Base-by-base conservation (phyloP, 495 filamentous ascomycete species). In the Talaromyces trachyspermus region DNA sequence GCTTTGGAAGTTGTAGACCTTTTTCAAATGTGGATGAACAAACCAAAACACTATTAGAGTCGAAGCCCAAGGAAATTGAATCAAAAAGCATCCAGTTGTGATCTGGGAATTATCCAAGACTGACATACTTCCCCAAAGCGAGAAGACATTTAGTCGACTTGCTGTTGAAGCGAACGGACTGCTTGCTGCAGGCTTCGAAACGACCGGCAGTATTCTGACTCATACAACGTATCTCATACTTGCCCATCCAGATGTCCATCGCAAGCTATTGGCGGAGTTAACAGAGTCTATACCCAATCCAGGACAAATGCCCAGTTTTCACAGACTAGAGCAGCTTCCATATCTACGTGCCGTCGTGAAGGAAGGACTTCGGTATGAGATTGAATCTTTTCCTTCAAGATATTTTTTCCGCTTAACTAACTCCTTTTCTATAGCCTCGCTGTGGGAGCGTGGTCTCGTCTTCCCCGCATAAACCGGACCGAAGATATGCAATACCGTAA, bases 341-440 rank as follows among this genome's bases (percentile, higher is more conserved):
- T 68, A 67, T 37, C 58, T 77, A 2, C 45, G 56, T 11, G 72
- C 64, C 7, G 53, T 69, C 22, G 59, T 77, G 33, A 57, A 71
- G 12, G 71, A 78, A 43, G 64, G 69, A 38, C 24, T 71, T 4
- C 29, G 49, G 9, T 54, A 35, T 2, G 60, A 57, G 2, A 46
- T 51, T 17, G 38, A 33, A 4, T 14, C 26, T 29, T 42, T 23
- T 20, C 10, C n/a, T n/a, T n/a, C n/a, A n/a, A n/a, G n/a, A n/a
- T n/a, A n/a, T 17, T 9, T 7, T 18, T 26, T 12, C 27, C 15
- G 10, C 33, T 2, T 14, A 48, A 8, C 10, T 25, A 46, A 23
- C 35, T 10, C 25, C 24, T 17, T 46, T 42, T 3, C 1, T 18
- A 17, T 8, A 42, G 26, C 15, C 46, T 39, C 15, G n/a, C 46